phyloP scores from a whole-genome alignment of 1,284 basidiomycete species.

The Tilletiaria anomala region DNA sequence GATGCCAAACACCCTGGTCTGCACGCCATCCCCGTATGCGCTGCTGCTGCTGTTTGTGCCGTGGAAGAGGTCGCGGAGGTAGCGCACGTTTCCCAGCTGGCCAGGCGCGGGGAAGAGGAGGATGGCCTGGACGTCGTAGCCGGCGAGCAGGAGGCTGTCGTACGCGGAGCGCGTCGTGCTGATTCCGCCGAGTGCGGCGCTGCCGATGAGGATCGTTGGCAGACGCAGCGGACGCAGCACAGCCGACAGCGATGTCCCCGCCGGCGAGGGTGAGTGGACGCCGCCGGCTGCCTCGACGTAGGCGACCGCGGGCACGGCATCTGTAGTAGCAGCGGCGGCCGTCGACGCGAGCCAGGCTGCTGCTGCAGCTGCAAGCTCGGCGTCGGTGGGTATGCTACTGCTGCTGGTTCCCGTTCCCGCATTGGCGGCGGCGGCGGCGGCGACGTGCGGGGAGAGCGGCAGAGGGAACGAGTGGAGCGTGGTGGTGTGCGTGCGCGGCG shows the following conservation, averaged over 20 bases:
- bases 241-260: conserved; percentile 60
- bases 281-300: conserved; percentile 93
- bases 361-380: conserved; percentile 56
- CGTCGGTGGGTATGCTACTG: conserved; percentile 42
- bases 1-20: background rate
- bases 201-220: conserved; percentile 74
- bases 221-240: conserved; percentile 51
- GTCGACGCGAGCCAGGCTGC: conserved; percentile 51
- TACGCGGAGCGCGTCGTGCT: conserved; percentile 85
- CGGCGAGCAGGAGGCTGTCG: conserved; percentile 75
- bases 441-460: conserved; percentile 85
- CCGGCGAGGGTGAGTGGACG: conserved; percentile 77
- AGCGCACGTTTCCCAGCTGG: conserved; percentile 55
- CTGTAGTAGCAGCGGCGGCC: conserved; percentile 32
- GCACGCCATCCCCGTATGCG: background rate
- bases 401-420: background rate
- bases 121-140: conserved; percentile 77
- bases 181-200: conserved; percentile 80
- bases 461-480: conserved; percentile 74
- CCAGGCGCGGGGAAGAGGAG: conserved; percentile 59
- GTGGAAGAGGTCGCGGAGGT: conserved; percentile 62
- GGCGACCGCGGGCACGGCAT: conserved; percentile 41
- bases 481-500: conserved; percentile 43
- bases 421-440: conserved; percentile 41
- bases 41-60: conserved; percentile 42